Evolutionary conservation across 768 basidiomycete species (phyloP).

Genomic region (Epithele typhae): DNA sequence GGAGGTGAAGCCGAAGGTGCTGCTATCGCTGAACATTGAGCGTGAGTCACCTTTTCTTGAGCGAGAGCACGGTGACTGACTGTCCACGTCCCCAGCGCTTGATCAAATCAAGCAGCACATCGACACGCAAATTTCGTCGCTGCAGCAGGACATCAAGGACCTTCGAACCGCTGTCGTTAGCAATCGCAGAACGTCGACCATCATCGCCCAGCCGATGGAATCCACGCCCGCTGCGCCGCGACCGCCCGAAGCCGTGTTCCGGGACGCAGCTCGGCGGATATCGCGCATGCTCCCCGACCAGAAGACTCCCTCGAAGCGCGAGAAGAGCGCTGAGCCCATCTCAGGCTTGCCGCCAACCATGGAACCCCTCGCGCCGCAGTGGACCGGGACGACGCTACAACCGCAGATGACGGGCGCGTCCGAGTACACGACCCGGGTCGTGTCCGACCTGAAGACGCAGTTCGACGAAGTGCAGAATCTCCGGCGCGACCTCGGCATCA

Average conservation of each 20-base stretch:
- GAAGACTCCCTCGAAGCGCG: slow-evolving; percentile 21
- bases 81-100: no score
- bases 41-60: slow-evolving; percentile 64
- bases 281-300: slow-evolving; percentile 61
- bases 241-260: slow-evolving; percentile 76
- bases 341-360: slow-evolving; percentile 22
- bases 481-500: slow-evolving; percentile 86
- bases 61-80: neutral
- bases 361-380: slow-evolving; percentile 38
- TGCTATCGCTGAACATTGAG: slow-evolving; percentile 93
- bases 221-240: slow-evolving; percentile 60
- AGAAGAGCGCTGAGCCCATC: slow-evolving; percentile 20
- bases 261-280: slow-evolving; percentile 64
- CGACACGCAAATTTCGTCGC: slow-evolving; percentile 78
- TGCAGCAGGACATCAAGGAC: slow-evolving; percentile 90
- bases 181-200: slow-evolving; percentile 52
- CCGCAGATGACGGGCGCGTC: slow-evolving; percentile 71
- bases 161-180: slow-evolving; percentile 62
- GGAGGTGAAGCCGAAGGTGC: slow-evolving; percentile 83
- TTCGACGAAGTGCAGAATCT: slow-evolving; percentile 95
- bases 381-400: slow-evolving; percentile 64
- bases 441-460: slow-evolving; percentile 82
- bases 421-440: slow-evolving; percentile 69
- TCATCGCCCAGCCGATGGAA: slow-evolving; percentile 51
- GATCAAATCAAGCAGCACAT: slow-evolving; percentile 99